Conservation (phyloP, 2,329 filamentous ascomycete genomes). For the Claviceps pusilla region DNA sequence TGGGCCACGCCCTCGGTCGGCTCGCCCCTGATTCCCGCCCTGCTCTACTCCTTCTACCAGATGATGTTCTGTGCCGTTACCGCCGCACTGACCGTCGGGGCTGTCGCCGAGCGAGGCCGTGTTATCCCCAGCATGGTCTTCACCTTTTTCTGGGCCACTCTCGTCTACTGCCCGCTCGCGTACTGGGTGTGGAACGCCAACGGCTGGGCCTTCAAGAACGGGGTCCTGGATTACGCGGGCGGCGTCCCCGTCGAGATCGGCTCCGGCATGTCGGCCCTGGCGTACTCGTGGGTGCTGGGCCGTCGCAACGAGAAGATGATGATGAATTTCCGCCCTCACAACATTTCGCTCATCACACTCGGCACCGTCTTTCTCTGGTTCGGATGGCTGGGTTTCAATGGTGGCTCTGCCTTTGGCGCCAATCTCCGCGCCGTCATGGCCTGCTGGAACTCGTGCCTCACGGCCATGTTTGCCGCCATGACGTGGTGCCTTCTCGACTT, state of each 20-base stretch:
- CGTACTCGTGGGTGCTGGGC: conserved; percentile 90
- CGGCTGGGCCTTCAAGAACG: conserved; percentile 82
- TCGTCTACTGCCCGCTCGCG: conserved; percentile 92
- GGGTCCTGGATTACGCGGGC: conserved; percentile 90
- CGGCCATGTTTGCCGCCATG: conserved; percentile 79
- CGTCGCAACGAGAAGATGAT: conserved; percentile 98
- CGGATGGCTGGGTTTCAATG: conserved; percentile 98
- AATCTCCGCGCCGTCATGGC: conserved; percentile 91
- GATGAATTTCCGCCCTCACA: conserved; percentile 98
- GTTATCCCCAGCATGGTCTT: conserved; percentile 91
- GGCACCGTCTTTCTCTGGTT: conserved; percentile 96
- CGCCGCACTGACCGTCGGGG: conserved; percentile 77
- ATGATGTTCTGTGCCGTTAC: conserved; percentile 97
- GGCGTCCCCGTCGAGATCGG: conserved; percentile 95
- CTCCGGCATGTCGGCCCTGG: conserved; percentile 81
- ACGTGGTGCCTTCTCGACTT: conserved; percentile 94
- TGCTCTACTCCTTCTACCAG: conserved; percentile 94
- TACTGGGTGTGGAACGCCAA: conserved; percentile 96
- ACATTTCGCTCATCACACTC: conserved; percentile 91
- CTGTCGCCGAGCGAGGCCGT: conserved; percentile 85
- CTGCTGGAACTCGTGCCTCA: conserved; percentile 94
- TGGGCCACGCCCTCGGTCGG: conserved; percentile 75
- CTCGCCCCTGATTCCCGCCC: conserved; percentile 71
- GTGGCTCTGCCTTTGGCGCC: conserved; percentile 82
- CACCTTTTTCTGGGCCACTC: conserved; percentile 86